A percentile compares a stretch with the other conserved stretches of the same genome.
These are phyloP conservation scores for Eimeria maxima DNA, from an alignment of 169 alveolate genomes.

Conservation along the genomic window DNA sequence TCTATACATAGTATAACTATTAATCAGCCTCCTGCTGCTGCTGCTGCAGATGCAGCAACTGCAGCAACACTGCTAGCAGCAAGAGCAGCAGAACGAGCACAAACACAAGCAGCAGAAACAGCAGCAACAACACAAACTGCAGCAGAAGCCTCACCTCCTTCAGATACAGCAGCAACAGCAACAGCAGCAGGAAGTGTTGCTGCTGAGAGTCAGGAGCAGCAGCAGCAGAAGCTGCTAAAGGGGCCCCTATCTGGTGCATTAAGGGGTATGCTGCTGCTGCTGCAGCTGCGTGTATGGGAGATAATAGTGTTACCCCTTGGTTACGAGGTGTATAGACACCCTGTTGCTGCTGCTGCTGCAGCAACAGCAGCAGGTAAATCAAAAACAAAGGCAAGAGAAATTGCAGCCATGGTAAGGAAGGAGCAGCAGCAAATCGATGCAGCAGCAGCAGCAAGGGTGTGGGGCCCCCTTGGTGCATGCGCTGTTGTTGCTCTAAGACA, in stretches of 20 bases:
- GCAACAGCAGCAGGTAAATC: neutral
- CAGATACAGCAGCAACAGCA: too few species aligned
- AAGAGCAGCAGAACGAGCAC: too few species aligned
- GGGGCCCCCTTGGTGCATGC: constrained; percentile 14
- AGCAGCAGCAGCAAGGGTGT: too few species aligned
- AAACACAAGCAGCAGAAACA: neutral
- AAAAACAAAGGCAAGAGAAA: neutral
- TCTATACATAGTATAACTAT: neutral
- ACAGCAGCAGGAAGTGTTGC: neutral
- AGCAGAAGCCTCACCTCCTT: neutral
- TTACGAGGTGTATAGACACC: neutral
- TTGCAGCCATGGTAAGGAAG: neutral
- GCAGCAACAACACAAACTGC: neutral
- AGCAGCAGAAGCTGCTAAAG: neutral
- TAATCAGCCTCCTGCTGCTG: too few species aligned
- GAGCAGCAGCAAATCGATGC: neutral
- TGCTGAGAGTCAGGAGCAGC: neutral
- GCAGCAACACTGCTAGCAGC: too few species aligned
- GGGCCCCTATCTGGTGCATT: neutral
- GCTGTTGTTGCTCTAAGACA: neutral
- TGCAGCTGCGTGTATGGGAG: constrained; percentile 27
- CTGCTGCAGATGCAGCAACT: too few species aligned
- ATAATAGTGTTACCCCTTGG: neutral
- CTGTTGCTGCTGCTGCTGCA: neutral
- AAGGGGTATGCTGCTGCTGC: constrained; percentile 25